A percentile compares a stretch with the other conserved stretches of the same genome.
Conservation (phyloP, 1,284 basidiomycete species). For the Cryptococcus sp. region DNA sequence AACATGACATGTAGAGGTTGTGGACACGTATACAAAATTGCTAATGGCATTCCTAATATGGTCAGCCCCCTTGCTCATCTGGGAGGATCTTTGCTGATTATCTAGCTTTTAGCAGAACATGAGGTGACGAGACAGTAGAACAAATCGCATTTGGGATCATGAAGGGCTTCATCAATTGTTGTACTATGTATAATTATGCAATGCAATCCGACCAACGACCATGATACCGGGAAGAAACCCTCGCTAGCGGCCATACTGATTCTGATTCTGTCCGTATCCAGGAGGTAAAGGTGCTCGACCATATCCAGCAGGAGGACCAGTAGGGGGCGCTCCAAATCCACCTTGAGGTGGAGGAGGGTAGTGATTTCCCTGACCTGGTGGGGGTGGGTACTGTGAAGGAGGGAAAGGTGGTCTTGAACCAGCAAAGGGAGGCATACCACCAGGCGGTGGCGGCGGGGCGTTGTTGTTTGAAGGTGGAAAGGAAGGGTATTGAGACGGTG, state of each 20-base stretch:
- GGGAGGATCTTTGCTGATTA: slow-evolving; percentile 1
- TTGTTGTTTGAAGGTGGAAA: neutral
- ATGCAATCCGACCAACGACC: slow-evolving; percentile 5
- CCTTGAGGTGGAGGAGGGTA: slow-evolving; percentile 1
- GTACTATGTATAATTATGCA: neutral
- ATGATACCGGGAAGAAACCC: slow-evolving; percentile 1
- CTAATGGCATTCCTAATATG: slow-evolving; percentile 97
- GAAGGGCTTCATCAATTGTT: too few species aligned
- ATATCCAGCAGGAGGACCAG: neutral
- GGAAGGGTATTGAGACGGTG: neutral
- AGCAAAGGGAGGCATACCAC: neutral
- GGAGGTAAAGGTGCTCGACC: neutral
- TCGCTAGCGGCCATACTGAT: neutral
- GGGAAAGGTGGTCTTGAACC: neutral
- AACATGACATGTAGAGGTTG: slow-evolving; percentile 92
- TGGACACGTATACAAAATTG: slow-evolving; percentile 82
- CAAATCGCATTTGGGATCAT: too few species aligned
- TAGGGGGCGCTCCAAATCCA: neutral
- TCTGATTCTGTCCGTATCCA: neutral
- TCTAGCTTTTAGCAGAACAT: slow-evolving; percentile 80
- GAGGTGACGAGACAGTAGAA: slow-evolving; percentile 58
- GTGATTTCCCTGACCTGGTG: neutral
- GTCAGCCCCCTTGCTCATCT: slow-evolving; percentile 51
- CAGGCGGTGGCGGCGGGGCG: neutral
- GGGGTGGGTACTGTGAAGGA: neutral